Conservation (phyloP, 129 eudicot genomes). For the Smallanthus sonchifolius region DNA sequence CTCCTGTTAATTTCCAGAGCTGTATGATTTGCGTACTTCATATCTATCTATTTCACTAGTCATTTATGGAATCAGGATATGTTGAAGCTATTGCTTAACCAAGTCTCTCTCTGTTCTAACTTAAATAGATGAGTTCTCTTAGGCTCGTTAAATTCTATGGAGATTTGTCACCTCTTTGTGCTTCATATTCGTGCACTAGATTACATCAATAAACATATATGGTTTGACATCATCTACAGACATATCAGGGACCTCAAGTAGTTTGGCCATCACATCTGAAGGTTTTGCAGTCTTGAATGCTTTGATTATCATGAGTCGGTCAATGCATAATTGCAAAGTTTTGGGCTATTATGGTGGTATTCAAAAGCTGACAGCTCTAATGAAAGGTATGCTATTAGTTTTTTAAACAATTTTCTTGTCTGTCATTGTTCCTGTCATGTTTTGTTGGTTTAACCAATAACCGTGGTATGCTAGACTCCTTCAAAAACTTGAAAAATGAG, state of each 20-base stretch:
- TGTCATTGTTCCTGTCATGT: constrained; percentile 5
- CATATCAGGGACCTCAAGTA: constrained; percentile 41
- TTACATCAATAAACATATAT: constrained; percentile 29
- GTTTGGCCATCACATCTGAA: constrained; percentile 52
- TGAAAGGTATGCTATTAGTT: constrained; percentile 61
- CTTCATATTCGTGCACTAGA: constrained; percentile 12
- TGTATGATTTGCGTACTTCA: background rate
- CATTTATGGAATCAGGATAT: background rate
- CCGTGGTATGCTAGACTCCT: background rate
- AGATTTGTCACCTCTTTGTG: constrained; percentile 2
- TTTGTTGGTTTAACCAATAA: background rate
- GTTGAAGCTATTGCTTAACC: background rate
- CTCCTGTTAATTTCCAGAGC: background rate
- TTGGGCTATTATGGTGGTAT: constrained; percentile 88
- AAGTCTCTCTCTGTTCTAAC: background rate
- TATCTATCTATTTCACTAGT: background rate
- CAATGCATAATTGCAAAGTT: constrained; percentile 82
- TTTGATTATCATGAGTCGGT: constrained; percentile 67
- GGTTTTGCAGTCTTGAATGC: constrained; percentile 68
- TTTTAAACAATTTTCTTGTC: background rate
- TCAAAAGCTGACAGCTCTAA: constrained; percentile 82
- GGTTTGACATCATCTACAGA: constrained; percentile 41
- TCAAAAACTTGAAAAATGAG: background rate
- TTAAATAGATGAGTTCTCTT: constrained; percentile 4
- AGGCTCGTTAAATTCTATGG: constrained; percentile 8